Percentiles rank a stretch among this genome's conserved stretches.
These are phyloP conservation scores for Tricholoma hemisulphureum DNA, from an alignment of 768 basidiomycete genomes.

Conservation along the genomic window DNA sequence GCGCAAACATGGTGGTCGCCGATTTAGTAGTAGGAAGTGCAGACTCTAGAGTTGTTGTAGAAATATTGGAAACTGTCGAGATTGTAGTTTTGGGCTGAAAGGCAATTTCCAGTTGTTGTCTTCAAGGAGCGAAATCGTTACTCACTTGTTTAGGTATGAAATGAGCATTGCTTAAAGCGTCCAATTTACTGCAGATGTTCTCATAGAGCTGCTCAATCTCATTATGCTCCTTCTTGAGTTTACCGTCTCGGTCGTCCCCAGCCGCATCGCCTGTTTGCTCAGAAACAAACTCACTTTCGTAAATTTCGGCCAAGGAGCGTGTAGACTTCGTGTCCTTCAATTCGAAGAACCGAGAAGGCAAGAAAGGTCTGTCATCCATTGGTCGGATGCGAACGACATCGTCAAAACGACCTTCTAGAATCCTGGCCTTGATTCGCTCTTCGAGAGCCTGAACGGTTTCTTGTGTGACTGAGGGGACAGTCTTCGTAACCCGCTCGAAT, in stretches of 20 bases:
- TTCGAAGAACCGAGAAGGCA: conserved; percentile 88
- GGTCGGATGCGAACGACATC: conserved; percentile 86
- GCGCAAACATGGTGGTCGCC: conserved; percentile 78
- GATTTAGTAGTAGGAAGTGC: conserved; percentile 84
- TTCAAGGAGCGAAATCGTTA: conserved; percentile 11
- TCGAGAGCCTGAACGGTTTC: conserved; percentile 79
- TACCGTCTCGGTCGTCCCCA: conserved; percentile 82
- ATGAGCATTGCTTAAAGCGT: conserved; percentile 92
- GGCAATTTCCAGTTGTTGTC: neutral
- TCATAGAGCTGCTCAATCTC: conserved; percentile 86
- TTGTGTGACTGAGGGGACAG: conserved; percentile 87
- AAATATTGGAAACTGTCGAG: conserved; percentile 76
- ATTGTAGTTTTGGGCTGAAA: conserved; percentile 85
- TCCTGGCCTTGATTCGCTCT: conserved; percentile 86
- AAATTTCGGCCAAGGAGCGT: conserved; percentile 92
- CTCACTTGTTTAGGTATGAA: conserved; percentile 91
- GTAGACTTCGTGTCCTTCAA: conserved; percentile 85
- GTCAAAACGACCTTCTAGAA: conserved; percentile 83
- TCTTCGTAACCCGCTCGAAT: conserved; percentile 86
- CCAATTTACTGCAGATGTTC: conserved; percentile 80
- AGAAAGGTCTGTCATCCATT: conserved; percentile 80
- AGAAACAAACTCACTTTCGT: conserved; percentile 87
- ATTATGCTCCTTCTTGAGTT: conserved; percentile 83
- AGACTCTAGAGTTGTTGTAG: conserved; percentile 83
- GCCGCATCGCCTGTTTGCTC: conserved; percentile 53